These are phyloP conservation scores for Aaosphaeria arxii DNA, from an alignment of 2,329 filamentous ascomycete genomes.

Conservation along the genomic window DNA sequence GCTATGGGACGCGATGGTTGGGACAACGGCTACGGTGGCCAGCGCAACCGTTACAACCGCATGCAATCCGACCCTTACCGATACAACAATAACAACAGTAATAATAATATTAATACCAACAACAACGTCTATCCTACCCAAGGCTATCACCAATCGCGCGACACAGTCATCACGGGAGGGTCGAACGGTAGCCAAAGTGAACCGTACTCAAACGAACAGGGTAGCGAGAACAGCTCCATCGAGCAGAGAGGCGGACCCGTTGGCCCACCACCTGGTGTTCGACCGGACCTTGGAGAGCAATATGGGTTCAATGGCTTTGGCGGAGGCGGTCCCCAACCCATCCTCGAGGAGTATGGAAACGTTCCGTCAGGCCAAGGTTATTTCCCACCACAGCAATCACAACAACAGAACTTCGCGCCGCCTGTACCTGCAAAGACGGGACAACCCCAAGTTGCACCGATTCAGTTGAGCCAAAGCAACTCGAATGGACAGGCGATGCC, in stretches of 20 bases:
- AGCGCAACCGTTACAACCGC: conserved; percentile 40
- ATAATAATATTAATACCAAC: conserved; percentile 23
- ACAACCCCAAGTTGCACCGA: conserved; percentile 6
- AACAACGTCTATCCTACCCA: conserved; percentile 47
- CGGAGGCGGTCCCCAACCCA: conserved; percentile 42
- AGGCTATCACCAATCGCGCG: conserved; percentile 74
- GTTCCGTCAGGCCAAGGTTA: conserved; percentile 14
- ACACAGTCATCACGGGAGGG: conserved; percentile 78
- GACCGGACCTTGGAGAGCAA: conserved; percentile 36
- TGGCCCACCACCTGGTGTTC: conserved; percentile 42
- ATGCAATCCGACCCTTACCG: conserved; percentile 42
- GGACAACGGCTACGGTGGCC: conserved; percentile 24
- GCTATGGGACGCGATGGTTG: conserved; percentile 30
- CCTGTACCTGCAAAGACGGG: conserved; percentile 17
- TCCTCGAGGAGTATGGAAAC: conserved; percentile 40
- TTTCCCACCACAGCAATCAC: conserved; percentile 10
- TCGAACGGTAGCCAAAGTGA: conserved; percentile 72
- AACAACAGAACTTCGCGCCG: conserved; percentile 15
- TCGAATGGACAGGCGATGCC: conserved; percentile 11
- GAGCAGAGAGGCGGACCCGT: conserved; percentile 52
- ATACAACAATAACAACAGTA: conserved; percentile 31
- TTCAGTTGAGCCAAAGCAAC: conserved; percentile 8
- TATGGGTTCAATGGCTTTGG: conserved; percentile 62
- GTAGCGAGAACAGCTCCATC: conserved; percentile 89
- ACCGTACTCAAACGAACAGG: conserved; percentile 81